phyloP scores from a whole-genome alignment of 2,329 filamentous ascomycete species.

The Colletotrichum phormii region DNA sequence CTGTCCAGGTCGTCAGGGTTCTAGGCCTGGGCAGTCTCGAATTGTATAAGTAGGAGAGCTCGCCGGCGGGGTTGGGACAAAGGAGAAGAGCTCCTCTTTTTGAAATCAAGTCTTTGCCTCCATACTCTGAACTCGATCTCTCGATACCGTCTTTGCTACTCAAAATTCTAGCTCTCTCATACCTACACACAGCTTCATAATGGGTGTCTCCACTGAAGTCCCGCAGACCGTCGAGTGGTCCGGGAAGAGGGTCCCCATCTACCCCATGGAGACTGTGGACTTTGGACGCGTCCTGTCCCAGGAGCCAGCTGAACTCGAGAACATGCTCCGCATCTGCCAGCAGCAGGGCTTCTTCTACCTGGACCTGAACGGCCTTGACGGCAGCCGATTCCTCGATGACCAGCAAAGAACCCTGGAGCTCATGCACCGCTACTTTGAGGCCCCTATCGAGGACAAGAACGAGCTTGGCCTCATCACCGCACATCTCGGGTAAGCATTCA shows the following conservation, averaged over 20 bases:
- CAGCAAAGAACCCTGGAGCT: conserved; percentile 63
- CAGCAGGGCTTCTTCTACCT: conserved; percentile 68
- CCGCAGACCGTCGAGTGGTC: conserved; percentile 61
- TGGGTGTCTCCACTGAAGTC: conserved; percentile 35
- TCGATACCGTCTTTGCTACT: not conserved
- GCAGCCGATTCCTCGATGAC: conserved; percentile 63
- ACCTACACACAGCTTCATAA: conserved; percentile 3
- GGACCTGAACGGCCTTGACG: conserved; percentile 63
- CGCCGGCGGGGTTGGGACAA: not conserved
- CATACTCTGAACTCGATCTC: not conserved
- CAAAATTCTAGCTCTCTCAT: not conserved
- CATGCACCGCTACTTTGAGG: conserved; percentile 67
- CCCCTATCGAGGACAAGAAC: conserved; percentile 66
- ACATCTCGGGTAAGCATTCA: conserved; percentile 58
- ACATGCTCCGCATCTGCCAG: conserved; percentile 60
- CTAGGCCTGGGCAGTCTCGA: not conserved
- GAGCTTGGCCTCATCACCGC: conserved; percentile 65
- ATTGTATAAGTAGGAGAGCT: conserved; percentile 28
- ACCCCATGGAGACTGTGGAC: conserved; percentile 63
- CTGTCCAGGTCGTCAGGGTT: conserved; percentile 12
- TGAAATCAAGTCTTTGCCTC: not conserved
- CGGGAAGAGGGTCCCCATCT: conserved; percentile 61
- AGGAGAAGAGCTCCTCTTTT: no score
- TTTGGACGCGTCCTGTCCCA: conserved; percentile 64
- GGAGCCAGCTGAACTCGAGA: conserved; percentile 65